Conservation (phyloP, 2,329 filamentous ascomycete species). For the Fusarium sarcochroum region DNA sequence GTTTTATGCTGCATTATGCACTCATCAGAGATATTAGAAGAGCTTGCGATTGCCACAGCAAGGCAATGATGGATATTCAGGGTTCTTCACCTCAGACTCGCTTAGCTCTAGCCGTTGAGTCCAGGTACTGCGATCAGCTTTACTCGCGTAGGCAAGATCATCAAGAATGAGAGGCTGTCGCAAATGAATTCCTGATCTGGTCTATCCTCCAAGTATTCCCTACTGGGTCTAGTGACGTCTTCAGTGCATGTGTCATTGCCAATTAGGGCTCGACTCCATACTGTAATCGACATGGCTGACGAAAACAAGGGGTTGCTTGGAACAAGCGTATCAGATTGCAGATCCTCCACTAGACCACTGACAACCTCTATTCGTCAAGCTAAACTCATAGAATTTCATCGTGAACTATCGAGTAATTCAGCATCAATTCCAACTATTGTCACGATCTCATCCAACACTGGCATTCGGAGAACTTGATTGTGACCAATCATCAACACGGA, state of each 20-base stretch:
- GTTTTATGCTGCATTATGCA: not conserved
- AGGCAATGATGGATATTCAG: not conserved
- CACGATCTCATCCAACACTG: not conserved
- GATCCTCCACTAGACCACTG: not conserved
- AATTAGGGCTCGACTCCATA: conserved; percentile 2
- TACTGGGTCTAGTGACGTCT: not conserved
- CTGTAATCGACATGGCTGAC: conserved; percentile 6
- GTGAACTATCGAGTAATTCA: not conserved
- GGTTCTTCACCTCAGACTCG: not conserved
- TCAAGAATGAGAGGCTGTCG: not conserved
- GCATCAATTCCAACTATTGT: not conserved
- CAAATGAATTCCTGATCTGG: not conserved
- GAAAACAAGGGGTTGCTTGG: not conserved
- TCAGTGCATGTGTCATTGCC: not conserved
- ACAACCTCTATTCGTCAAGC: not conserved
- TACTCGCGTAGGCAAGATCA: not conserved
- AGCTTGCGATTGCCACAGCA: conserved; percentile 20
- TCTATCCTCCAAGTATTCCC: not conserved
- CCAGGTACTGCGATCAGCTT: conserved; percentile 2
- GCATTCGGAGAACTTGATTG: not conserved
- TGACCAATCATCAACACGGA: not conserved
- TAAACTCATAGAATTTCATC: not conserved
- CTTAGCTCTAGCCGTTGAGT: not conserved
- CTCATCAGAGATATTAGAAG: not conserved
- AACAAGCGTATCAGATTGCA: not conserved